Percentiles rank a stretch among this genome's conserved stretches.
These are phyloP conservation scores for Solanum lycopersicoides DNA, from an alignment of 257 asterid genomes.

Conservation along the genomic window DNA sequence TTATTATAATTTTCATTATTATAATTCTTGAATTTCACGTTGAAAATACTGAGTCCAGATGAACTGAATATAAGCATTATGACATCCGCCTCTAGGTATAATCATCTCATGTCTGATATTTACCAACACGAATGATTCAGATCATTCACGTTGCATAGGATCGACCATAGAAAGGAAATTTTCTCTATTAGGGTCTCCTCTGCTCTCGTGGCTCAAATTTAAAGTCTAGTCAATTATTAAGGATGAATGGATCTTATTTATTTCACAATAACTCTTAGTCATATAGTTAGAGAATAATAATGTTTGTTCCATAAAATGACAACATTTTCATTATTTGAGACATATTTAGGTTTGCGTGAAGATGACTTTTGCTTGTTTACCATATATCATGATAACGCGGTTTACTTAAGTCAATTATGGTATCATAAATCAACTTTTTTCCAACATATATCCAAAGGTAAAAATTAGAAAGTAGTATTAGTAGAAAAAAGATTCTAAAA, in stretches of 20 bases:
- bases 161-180: neutral
- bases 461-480: neutral
- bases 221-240: neutral
- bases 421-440: neutral
- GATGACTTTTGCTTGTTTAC: neutral
- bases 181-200: neutral
- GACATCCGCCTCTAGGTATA: neutral
- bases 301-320: neutral
- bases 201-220: neutral
- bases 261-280: accelerated
- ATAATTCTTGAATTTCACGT: neutral
- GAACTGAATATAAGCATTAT: neutral
- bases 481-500: neutral
- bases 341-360: neutral
- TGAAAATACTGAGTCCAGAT: neutral
- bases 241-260: accelerated
- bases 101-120: neutral
- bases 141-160: neutral
- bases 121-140: neutral
- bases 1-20: neutral
- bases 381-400: neutral
- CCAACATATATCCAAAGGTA: neutral
- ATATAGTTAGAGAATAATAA: neutral
- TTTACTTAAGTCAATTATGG: neutral
- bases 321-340: neutral